phyloP scores from a whole-genome alignment of 176 grass and related monocot species.

The Dendrocalamus sinicus region DNA sequence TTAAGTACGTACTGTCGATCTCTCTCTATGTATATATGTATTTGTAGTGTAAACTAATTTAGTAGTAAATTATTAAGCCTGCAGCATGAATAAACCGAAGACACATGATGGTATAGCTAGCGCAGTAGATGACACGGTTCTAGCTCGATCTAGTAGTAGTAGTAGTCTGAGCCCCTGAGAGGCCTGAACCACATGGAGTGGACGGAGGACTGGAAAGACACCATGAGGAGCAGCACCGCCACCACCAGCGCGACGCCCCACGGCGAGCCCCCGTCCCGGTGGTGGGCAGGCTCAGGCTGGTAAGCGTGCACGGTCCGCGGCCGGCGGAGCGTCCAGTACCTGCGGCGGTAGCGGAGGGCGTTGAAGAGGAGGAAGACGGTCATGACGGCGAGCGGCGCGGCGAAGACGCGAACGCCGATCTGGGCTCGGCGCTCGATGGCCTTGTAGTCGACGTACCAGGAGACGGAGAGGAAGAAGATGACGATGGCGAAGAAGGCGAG shows the following conservation, averaged over 20 bases:
- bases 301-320: not conserved
- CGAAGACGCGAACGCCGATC: constrained; percentile 56
- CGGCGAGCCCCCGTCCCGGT: constrained; percentile 24
- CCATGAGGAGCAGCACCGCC: constrained; percentile 62
- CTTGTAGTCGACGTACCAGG: constrained; percentile 70
- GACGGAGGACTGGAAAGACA: constrained; percentile 60
- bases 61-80: too few species aligned
- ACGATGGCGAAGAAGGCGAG: constrained; percentile 84
- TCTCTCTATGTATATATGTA: too few species aligned
- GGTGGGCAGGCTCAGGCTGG: not conserved
- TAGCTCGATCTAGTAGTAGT: not conserved
- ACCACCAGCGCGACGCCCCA: constrained; percentile 64
- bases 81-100: too few species aligned
- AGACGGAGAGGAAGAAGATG: constrained; percentile 71
- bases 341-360: constrained; percentile 41
- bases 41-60: too few species aligned
- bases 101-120: too few species aligned
- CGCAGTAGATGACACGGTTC: not conserved
- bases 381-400: constrained; percentile 48
- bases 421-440: constrained; percentile 56
- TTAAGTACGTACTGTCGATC: too few species aligned
- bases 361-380: constrained; percentile 51
- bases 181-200: constrained; percentile 77
- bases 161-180: constrained; percentile 54
- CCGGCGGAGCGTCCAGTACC: constrained; percentile 40